These are phyloP conservation scores for Scleromitrula shiraiana DNA, from an alignment of 2,329 filamentous ascomycete species.

Conservation along the genomic window DNA sequence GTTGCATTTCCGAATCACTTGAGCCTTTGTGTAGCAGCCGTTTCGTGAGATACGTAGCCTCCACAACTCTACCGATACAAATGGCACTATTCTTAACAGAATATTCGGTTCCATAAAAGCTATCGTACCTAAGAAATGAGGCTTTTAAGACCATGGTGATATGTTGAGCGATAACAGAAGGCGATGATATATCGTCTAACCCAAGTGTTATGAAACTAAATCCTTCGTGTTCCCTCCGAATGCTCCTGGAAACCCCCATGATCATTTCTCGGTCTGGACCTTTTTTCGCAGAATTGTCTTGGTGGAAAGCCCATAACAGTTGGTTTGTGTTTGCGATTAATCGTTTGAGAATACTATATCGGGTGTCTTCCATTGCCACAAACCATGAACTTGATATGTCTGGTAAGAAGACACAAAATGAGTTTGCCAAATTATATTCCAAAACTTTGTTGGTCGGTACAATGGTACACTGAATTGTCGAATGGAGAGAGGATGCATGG, in stretches of 20 bases:
- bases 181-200: background rate
- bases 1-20: background rate
- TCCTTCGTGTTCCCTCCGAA: background rate
- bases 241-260: background rate
- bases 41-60: background rate
- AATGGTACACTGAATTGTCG: background rate
- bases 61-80: background rate
- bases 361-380: background rate
- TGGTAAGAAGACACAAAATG: background rate
- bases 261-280: background rate
- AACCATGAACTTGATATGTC: background rate
- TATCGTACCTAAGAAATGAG: background rate
- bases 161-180: background rate
- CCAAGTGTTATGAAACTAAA: background rate
- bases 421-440: background rate
- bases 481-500: no score
- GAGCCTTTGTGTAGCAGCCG: background rate
- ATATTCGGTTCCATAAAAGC: slow-evolving; percentile 9
- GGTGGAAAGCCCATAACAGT: background rate
- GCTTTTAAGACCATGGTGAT: background rate
- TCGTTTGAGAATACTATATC: background rate
- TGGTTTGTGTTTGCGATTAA: background rate
- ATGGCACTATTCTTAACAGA: background rate
- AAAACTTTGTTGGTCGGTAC: background rate
- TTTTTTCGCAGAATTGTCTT: background rate